A percentile compares a stretch with the other conserved stretches of the same genome.
Evolutionary conservation across 2,329 filamentous ascomycete genomes (phyloP).

Genomic region (Botrytis medusae): DNA sequence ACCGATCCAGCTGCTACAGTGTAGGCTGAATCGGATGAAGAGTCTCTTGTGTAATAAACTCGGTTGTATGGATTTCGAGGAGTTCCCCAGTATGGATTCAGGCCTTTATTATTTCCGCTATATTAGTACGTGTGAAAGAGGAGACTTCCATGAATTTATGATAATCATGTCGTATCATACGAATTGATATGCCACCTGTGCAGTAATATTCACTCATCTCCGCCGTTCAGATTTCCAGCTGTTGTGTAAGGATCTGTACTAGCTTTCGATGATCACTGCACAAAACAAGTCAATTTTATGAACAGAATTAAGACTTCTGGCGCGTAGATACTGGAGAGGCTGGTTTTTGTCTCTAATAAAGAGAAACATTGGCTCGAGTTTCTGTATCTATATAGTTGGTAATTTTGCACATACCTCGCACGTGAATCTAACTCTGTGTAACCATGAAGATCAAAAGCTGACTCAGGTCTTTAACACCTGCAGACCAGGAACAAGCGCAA

Average conservation of each 20-base stretch:
- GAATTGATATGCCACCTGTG: not conserved
- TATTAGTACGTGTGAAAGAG: slow-evolving; percentile 55
- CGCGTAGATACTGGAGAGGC: rapidly evolving
- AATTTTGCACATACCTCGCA: not conserved
- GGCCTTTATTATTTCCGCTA: slow-evolving; percentile 60
- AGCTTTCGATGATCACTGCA: not conserved
- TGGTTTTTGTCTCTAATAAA: not conserved
- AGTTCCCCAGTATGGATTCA: slow-evolving; percentile 57
- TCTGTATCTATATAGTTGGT: not conserved
- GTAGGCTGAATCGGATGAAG: slow-evolving; percentile 53
- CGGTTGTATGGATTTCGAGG: slow-evolving; percentile 52
- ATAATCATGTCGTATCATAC: not conserved
- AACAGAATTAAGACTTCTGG: not conserved
- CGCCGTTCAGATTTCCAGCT: not conserved
- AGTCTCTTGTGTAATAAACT: slow-evolving; percentile 54
- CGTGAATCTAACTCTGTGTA: not conserved
- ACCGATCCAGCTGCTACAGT: slow-evolving; percentile 52
- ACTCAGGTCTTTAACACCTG: not conserved
- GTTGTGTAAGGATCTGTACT: not conserved
- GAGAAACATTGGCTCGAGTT: not conserved
- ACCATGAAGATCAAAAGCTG: not conserved
- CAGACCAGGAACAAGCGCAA: not conserved
- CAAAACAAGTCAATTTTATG: rapidly evolving
- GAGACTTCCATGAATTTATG: not conserved
- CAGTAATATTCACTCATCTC: not conserved